Base-by-base conservation (phyloP, 768 basidiomycete genomes). In the Xerocomus brunneocitrinus region DNA sequence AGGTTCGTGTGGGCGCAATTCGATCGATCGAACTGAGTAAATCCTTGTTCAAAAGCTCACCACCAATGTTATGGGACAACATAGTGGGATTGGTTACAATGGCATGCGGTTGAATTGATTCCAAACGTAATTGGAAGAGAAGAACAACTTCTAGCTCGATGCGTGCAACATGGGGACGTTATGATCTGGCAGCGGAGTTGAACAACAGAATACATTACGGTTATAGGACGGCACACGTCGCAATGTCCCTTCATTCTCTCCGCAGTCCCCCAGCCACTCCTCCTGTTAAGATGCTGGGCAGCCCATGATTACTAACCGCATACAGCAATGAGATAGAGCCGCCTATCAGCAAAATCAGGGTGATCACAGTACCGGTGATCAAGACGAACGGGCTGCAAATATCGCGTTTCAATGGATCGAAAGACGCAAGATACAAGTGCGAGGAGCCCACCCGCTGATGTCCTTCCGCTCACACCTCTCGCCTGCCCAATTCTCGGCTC, bases 401-500 rank as follows among this genome's bases (percentile, higher is more conserved):
- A 55, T 35, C 12, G 38, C n/a, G 38, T 55, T 14, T 9, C 34
- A 24, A 53, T 8, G 49, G 32, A 53, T 30, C 6, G 12, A 28
- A 58, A 49, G 7, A 22, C 27, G 4, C 2, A 32, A 38, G 9
- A 9, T 16, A 8, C 14, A 36, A 19, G 3, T 22, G 8, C 10
- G 34, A n/a, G 2, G 32, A 13, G 81, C 87, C 56, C 62, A 90
- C 90, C 81, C 82, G 75, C 87, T 91, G 45, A 92, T 71, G 63
- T 93, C 91, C 69, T 82, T 83, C 58, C 83, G 79, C 74, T 91
- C 83, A 59, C 91, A 93, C 57, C 75, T 79, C 49, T 79, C 76
- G 5, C 91, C 91, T 1, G 79, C 89, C 90, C 91, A 93, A 31
- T 68, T 70, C 56, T 84, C 79, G 4, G 77, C 81, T 65, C 82